Conservation (phyloP, 2,329 filamentous ascomycete genomes). For the Parafenestella ontariensis region DNA sequence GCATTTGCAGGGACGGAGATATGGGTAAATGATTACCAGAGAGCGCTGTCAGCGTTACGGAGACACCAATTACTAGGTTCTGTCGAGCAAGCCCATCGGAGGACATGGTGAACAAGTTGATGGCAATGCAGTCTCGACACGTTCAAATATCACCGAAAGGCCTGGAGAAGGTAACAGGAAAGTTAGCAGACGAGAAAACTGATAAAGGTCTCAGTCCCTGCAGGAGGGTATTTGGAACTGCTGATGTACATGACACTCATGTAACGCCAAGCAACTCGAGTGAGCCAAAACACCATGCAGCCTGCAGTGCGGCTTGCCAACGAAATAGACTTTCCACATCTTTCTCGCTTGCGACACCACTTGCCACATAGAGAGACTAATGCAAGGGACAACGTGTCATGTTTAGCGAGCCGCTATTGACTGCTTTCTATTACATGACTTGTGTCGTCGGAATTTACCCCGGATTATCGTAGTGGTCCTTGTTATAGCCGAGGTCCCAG, state of each 20-base stretch:
- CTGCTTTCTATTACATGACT: too few relatives aligned
- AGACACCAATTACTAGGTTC: constrained; percentile 17
- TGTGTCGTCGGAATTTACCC: too few relatives aligned
- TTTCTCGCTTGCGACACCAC: not conserved
- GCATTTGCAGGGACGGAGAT: not conserved
- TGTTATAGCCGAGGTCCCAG: too few relatives aligned
- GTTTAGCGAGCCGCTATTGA: not conserved
- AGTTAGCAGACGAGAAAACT: not conserved
- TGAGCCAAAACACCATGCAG: not conserved
- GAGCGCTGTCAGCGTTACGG: constrained; percentile 26
- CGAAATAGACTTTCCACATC: not conserved
- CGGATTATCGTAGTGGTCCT: too few relatives aligned
- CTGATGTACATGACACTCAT: not conserved
- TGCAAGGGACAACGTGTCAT: not conserved
- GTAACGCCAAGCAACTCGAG: not conserved
- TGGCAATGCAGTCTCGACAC: too few relatives aligned
- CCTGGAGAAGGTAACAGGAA: not conserved
- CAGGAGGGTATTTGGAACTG: too few relatives aligned
- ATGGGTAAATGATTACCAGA: constrained; percentile 17
- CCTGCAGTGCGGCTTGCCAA: not conserved
- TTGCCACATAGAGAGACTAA: not conserved
- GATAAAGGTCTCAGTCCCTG: too few relatives aligned
- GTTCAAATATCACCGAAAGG: not conserved
- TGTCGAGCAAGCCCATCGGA: constrained; percentile 3
- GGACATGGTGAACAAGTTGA: not conserved